phyloP scores from a whole-genome alignment of 1,284 basidiomycete genomes.

The Thecaphora frezii region DNA sequence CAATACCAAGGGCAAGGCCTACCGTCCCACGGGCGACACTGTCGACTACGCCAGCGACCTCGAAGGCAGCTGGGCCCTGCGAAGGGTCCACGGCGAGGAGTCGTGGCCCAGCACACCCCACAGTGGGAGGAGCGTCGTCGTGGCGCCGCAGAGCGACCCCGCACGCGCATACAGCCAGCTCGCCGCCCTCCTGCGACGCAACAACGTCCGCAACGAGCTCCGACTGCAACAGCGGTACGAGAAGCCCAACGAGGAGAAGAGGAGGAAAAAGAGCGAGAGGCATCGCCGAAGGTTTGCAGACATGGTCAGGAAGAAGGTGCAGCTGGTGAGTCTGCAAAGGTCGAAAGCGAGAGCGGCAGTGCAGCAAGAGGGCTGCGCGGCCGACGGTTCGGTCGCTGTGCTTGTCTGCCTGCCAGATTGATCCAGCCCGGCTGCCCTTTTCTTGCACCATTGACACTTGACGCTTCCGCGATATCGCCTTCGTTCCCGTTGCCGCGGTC shows the following conservation, averaged over 20 bases:
- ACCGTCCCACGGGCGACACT: slow-evolving; percentile 18
- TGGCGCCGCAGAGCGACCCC: slow-evolving; percentile 20
- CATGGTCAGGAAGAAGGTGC: slow-evolving; percentile 55
- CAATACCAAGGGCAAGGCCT: slow-evolving; percentile 7
- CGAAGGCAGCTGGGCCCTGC: slow-evolving; percentile 22
- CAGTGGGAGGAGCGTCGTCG: slow-evolving; percentile 22
- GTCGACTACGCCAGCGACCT: slow-evolving; percentile 26
- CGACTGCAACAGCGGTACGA: slow-evolving; percentile 51
- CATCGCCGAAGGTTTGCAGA: slow-evolving; percentile 56
- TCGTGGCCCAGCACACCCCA: slow-evolving; percentile 31
- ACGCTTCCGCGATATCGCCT: too few relatives aligned
- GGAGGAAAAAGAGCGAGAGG: slow-evolving; percentile 52
- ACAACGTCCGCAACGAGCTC: slow-evolving; percentile 53
- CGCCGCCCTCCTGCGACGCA: slow-evolving; percentile 26
- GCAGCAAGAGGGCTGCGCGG: neutral
- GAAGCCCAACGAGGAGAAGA: slow-evolving; percentile 55
- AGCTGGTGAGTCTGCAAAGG: slow-evolving; percentile 46
- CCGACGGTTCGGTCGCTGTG: neutral
- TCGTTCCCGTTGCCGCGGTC: too few relatives aligned
- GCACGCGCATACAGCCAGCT: slow-evolving; percentile 29
- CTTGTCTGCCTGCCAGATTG: neutral
- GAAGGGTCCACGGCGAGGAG: slow-evolving; percentile 23
- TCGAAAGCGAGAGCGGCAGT: neutral
- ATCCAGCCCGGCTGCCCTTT: neutral
- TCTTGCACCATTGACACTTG: too few relatives aligned